Evolutionary conservation across 768 basidiomycete species (phyloP).

Genomic region (Pleurotus cornucopiae): DNA sequence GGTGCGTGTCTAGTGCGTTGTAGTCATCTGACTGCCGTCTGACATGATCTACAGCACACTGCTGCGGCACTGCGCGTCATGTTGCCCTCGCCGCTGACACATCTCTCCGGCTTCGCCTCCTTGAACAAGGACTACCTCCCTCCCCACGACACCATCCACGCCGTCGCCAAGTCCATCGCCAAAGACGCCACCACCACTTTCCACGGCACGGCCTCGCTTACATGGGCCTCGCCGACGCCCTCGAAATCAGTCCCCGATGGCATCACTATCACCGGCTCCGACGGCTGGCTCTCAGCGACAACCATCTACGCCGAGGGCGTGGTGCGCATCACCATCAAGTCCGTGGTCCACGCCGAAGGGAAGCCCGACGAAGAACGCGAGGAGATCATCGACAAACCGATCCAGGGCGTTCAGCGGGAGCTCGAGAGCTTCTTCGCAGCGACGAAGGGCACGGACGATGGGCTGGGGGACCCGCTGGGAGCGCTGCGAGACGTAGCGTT

Average conservation of each 20-base stretch:
- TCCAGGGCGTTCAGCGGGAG: conserved; percentile 53
- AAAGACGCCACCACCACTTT: conserved; percentile 29
- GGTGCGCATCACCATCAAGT: conserved; percentile 36
- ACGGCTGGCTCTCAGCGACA: conserved; percentile 55
- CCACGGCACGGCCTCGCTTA: conserved; percentile 60
- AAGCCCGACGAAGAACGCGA: conserved; percentile 43
- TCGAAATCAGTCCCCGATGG: conserved; percentile 31
- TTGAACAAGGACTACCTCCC: conserved; percentile 68
- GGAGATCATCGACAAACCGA: conserved; percentile 45
- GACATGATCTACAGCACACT: conserved; percentile 46
- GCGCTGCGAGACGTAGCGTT: conserved; percentile 75
- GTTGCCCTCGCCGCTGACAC: conserved; percentile 47
- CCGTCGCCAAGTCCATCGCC: conserved; percentile 37
- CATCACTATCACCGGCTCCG: conserved; percentile 56
- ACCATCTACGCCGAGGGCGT: conserved; percentile 22
- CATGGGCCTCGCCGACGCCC: conserved; percentile 53
- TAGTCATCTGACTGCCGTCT: conserved; percentile 5
- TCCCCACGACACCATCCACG: conserved; percentile 77
- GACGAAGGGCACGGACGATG: conserved; percentile 42
- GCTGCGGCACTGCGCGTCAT: conserved; percentile 58
- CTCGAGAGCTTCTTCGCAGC: conserved; percentile 56
- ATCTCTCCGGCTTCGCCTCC: conserved; percentile 61
- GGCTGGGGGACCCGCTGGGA: conserved; percentile 53
- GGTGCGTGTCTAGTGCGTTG: conserved; percentile 32
- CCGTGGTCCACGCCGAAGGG: conserved; percentile 27